Base-by-base conservation (phyloP, 331 rosid species). In the Acacia concinna region DNA sequence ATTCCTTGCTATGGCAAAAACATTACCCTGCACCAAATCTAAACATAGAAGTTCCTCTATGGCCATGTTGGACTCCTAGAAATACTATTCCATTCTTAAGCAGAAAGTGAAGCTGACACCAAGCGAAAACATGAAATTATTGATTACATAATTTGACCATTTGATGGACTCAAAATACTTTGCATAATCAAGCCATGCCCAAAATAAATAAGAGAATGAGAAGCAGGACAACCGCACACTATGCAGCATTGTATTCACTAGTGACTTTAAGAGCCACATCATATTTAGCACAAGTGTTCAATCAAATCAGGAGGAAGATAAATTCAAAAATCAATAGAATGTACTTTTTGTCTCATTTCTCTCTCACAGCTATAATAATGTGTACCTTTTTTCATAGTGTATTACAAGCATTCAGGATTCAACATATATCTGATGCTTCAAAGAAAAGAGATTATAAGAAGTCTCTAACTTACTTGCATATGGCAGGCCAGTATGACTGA, bases 401-500 rank as follows among this genome's bases (percentile, higher is more conserved):
- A 27, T 10, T 25, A 27, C 20, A 12, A 9, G 66, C 66, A 59
- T 27, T 59, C 34, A 59, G 34, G 17, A 59, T 62, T 38, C 41
- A 38, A 38, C 10, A 38, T 38, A 11, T 0, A 38, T 38, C 41
- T 38, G 41, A 8, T 38, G 41, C 41, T 62, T 27, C n/a, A 12
- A 25, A 62, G 68, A 62, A 28, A 1, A 51, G 4, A 21, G 34
- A 43, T 30, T 14, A 37, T 7, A 21, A 46, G 35, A 47, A 73
- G 15, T 32, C 8, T 73, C 82, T 68, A 81, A 84, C 82, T 76
- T 82, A 84, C 89, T 72, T 84, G 92, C 86, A 88, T 2, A 71
- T 21, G 31, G 79, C 20, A 64, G 94, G 92, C 94, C 94, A 90
- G 4, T 82, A 4, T n/a, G 89, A 85, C 27, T 81, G 65, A 35